Conservation (phyloP, 306 rosid species). For the Citrullus colocynthis region DNA sequence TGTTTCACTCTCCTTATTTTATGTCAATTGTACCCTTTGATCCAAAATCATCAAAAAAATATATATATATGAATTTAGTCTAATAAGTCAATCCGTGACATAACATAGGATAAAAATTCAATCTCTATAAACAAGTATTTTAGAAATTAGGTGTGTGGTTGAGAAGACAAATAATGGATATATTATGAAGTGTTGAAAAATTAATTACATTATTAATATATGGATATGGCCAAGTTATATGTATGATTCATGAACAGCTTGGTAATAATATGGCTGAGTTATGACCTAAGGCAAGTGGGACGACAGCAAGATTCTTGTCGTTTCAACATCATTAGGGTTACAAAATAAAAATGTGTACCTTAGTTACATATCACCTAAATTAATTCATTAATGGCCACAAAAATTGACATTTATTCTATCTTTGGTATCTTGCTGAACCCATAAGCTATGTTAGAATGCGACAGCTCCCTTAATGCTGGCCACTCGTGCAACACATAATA, state of each 20-base stretch:
- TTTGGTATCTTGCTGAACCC: neutral
- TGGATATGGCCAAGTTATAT: neutral
- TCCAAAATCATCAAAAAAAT: no score
- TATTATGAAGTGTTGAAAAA: neutral
- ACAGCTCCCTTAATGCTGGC: neutral
- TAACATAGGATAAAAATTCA: no score
- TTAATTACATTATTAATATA: neutral
- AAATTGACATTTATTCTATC: neutral
- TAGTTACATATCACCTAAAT: neutral
- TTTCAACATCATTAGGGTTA: neutral
- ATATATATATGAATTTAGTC: no score
- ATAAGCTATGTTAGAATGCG: neutral
- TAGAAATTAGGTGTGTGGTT: neutral
- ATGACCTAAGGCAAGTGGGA: neutral
- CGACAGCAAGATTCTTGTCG: slow-evolving; percentile 4
- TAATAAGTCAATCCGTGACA: no score
- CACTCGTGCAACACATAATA: neutral
- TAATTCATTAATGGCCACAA: neutral
- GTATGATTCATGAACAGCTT: neutral
- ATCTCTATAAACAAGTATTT: neutral
- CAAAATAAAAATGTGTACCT: neutral
- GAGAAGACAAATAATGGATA: neutral
- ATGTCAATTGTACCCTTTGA: no score
- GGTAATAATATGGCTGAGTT: neutral
- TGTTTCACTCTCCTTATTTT: no score